Evolutionary conservation across 225 moss, liverwort and hornwort species (phyloP), one percentile per base, ranked within the genome.

Genomic region (Sphagnum contortum): DNA sequence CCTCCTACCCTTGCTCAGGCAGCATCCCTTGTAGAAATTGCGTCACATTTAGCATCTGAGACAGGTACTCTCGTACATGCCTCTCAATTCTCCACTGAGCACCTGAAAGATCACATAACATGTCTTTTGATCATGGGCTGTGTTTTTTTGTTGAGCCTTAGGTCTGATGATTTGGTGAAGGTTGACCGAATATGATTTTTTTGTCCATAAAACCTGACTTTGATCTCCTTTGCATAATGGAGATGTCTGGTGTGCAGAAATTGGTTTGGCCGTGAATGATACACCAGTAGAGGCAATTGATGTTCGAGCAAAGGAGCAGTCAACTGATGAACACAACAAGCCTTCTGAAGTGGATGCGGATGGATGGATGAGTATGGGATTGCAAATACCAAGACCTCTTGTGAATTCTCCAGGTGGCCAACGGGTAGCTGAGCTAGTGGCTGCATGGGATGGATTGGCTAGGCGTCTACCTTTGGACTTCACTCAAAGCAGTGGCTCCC

Each of bases 391-490:
- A 8, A 83, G 80, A 72, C 70, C 70, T 59, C 75, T 89, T 3
- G 76, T 89, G 61, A 87, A 82, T 61, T 72, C 77, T 66, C 91
- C 83, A 63, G 91, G 94, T 58, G 81, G 94, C 64, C 89, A 80
- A 75, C 81, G 91, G 70, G 89, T 94, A 65, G 94, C 87, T 52
- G 91, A 94, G 78, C 79, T 94, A 49, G 87, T 94, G 60, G 91
- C 87, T 47, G 91, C 94, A 51, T 94, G 91, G 94, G 89, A 94
- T 70, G 85, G 85, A 51, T 70, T 94, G 68, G 87, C 89, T 51
- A 87, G 82, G 67, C 81, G 87, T 72, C 70, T 94, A 66, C 74
- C 89, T 12, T 81, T 84, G 6, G 82, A 84, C 7, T 87, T 94
- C 49, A 77, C 76, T 48, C 76, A 71, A 53, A 87, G 77, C 29